These are phyloP conservation scores for Volvox carteri DNA, from an alignment of 163 green algal genomes.

Conservation along the genomic window DNA sequence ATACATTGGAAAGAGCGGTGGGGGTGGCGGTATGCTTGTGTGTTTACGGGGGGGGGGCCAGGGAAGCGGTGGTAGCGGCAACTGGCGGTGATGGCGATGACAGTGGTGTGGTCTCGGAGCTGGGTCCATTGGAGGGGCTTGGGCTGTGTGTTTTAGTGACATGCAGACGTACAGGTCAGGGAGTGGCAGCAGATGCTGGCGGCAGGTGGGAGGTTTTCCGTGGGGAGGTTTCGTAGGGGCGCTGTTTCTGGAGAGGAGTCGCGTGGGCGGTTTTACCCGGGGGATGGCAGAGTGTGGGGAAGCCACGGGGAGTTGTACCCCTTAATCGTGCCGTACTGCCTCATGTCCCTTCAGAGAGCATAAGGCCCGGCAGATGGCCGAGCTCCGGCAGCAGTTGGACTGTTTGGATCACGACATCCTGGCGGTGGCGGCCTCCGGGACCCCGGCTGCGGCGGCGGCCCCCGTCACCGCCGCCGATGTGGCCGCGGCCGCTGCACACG, in stretches of 20 bases:
- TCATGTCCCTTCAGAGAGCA: slow-evolving; percentile 61
- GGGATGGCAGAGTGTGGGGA: too few relatives aligned
- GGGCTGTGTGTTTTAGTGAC: background rate
- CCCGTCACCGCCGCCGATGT: background rate
- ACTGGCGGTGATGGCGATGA: too few relatives aligned
- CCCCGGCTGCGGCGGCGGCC: background rate
- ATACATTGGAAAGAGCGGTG: background rate
- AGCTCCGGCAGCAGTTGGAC: slow-evolving; percentile 70
- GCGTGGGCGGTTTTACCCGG: too few relatives aligned
- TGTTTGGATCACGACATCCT: slow-evolving; percentile 20
- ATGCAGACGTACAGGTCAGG: too few relatives aligned
- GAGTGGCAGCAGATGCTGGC: too few relatives aligned
- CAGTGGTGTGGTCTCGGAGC: too few relatives aligned
- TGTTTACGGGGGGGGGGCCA: background rate
- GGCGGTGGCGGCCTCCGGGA: background rate
- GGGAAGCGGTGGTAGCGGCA: too few relatives aligned
- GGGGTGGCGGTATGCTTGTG: background rate
- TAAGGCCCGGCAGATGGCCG: slow-evolving; percentile 71
- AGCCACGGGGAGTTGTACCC: too few relatives aligned
- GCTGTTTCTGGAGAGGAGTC: too few relatives aligned
- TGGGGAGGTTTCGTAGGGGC: too few relatives aligned
- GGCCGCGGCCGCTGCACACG: background rate
- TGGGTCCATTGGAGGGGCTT: background rate
- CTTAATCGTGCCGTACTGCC: background rate
- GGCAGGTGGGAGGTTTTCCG: too few relatives aligned